Evolutionary conservation across 352 stramenopile genomes (phyloP), one percentile per base, ranked within the genome.

Genomic region (Phytopythium mirpurense): DNA sequence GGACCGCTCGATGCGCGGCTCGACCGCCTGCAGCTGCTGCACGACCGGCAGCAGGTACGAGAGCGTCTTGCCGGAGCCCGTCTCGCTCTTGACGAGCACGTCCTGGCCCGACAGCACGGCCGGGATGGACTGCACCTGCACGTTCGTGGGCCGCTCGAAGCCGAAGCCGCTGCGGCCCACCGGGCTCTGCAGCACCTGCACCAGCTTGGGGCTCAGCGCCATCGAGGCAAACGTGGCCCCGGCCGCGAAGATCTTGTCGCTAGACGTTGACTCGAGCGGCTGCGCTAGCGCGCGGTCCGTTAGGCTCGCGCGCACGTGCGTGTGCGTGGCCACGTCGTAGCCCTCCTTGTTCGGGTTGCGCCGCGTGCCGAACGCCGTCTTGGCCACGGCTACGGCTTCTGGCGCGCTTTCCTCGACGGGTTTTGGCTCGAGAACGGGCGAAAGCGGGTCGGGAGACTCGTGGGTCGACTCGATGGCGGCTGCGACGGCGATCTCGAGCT

Each of bases 21-120:
- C 65, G 29, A 83, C 57, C 8, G 67, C 57, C 55, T 92, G 80
- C 15, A 97, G 66, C 29, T 88, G 81, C 62, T 98, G 87, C 15
- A 99, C 70, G 42, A 99, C 94, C 16, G 96, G 96, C 34, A 99
- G 65, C 40, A 98, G 57, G 60, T 98, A 99, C 38, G 96, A 93
- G 42, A 99, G 71, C 32, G 96, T 99, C 65, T 99, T 99, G 45
- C 96, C 96, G 5, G 83, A 97, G 23, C 96, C 96, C 1, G 96
- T 99, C 65, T 98, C 95, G 56, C 79, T 96, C 69, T 98, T 98
- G 48, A 98, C 78, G 21, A 98, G 71, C 41, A 98, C 72, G 65
- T 98, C 86, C 48, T 77, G 80, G n/a, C 74, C 74, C 15, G 68
- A 67, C 1, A 93, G 59, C 34, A 91, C 72, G 0, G 65, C 78